phyloP scores from a whole-genome alignment of 345 rosid genomes.

The Linum trigynum region DNA sequence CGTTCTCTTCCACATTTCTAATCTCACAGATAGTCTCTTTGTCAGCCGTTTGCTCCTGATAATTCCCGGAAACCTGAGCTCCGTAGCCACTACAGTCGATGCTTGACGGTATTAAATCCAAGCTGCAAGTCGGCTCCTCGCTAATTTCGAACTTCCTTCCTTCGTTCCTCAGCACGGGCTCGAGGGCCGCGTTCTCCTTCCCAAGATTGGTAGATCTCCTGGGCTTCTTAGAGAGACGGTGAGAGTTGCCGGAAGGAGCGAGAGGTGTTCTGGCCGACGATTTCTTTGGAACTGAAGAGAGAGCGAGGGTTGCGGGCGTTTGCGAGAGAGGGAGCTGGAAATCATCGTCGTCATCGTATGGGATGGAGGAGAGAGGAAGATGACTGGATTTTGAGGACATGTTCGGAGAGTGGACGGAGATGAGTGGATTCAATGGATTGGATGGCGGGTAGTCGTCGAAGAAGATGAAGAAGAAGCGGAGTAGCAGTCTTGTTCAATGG shows the following conservation, averaged over 20 bases:
- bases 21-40: not conserved
- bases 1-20: constrained; percentile 18
- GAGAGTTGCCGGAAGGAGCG: constrained; percentile 21
- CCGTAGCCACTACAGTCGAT: constrained; percentile 30
- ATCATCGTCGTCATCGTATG: constrained; percentile 41
- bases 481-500: not conserved
- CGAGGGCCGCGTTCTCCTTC: constrained; percentile 37
- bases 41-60: too few relatives aligned
- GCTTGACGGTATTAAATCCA: constrained; percentile 61
- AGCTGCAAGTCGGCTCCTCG: constrained; percentile 31
- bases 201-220: constrained; percentile 22
- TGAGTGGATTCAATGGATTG: not conserved
- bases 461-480: not conserved
- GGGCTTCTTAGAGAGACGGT: constrained; percentile 34
- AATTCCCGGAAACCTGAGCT: not conserved
- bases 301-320: constrained; percentile 9
- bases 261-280: constrained; percentile 12
- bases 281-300: constrained; percentile 5
- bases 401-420: not conserved
- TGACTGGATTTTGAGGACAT: not conserved
- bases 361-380: not conserved
- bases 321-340: constrained; percentile 47
- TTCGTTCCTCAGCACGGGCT: not conserved
- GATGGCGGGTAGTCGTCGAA: not conserved
- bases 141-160: not conserved